These are phyloP conservation scores for Myxozyma neotropica DNA, from an alignment of 805 yeast species.

Conservation along the genomic window DNA sequence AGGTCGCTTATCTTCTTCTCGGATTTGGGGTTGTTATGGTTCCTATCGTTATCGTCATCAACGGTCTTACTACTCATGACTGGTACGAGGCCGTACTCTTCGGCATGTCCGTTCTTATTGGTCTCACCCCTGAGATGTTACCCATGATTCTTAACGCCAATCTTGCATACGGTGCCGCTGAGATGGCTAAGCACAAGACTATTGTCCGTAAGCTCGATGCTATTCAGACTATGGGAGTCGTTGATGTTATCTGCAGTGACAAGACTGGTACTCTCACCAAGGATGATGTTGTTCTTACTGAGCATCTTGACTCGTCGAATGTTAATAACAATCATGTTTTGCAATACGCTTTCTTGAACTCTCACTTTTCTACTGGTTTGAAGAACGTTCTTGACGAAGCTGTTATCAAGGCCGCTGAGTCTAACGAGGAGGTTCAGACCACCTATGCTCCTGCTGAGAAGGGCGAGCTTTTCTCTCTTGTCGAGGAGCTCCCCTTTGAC, in stretches of 20 bases:
- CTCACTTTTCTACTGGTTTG: constrained; percentile 31
- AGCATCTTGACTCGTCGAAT: constrained; percentile 26
- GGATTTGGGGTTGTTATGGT: constrained; percentile 34
- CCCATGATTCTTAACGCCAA: constrained; percentile 35
- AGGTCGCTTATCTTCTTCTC: constrained; percentile 32
- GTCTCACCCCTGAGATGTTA: constrained; percentile 34
- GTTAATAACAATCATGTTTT: constrained; percentile 23
- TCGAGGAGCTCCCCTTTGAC: constrained; percentile 33
- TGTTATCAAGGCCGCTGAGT: constrained; percentile 27
- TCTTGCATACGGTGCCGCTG: constrained; percentile 33
- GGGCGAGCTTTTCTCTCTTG: constrained; percentile 17
- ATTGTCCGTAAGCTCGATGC: constrained; percentile 34
- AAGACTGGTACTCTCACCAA: constrained; percentile 54
- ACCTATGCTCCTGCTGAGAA: constrained; percentile 18
- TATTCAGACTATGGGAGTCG: constrained; percentile 57
- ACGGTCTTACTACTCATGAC: constrained; percentile 32
- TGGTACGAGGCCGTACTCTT: constrained; percentile 34
- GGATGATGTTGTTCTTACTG: constrained; percentile 32
- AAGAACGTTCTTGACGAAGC: constrained; percentile 32
- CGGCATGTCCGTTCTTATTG: constrained; percentile 34
- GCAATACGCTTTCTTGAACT: constrained; percentile 27
- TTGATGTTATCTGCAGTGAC: constrained; percentile 58
- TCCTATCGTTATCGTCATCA: constrained; percentile 33
- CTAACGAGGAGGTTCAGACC: constrained; percentile 9
- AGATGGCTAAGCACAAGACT: constrained; percentile 35